These are phyloP conservation scores for Thyridium curvatum DNA, from an alignment of 2,329 filamentous ascomycete species.

Conservation along the genomic window DNA sequence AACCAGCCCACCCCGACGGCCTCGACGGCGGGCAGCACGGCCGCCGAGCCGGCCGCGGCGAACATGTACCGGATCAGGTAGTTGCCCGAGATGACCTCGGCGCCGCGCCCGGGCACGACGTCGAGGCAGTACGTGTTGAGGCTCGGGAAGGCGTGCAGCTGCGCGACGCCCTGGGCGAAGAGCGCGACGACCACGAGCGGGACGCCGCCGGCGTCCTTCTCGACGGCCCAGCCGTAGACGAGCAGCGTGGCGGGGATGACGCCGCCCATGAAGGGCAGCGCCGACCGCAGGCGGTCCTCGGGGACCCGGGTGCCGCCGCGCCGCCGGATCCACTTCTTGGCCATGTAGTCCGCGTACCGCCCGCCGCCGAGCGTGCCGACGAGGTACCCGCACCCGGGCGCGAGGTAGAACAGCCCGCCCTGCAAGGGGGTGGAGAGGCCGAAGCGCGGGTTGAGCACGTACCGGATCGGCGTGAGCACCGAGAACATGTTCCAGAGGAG, in stretches of 20 bases:
- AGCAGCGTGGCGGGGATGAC: constrained; percentile 60
- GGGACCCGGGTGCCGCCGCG: constrained; percentile 52
- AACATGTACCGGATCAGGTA: constrained; percentile 74
- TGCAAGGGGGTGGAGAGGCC: constrained; percentile 56
- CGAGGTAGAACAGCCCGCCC: constrained; percentile 63
- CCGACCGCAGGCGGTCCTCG: constrained; percentile 62
- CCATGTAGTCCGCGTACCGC: constrained; percentile 59
- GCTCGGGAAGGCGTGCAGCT: constrained; percentile 63
- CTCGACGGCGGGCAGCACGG: constrained; percentile 68
- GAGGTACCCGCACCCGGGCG: constrained; percentile 61
- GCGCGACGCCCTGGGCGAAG: constrained; percentile 63
- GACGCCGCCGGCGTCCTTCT: constrained; percentile 30
- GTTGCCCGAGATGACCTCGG: constrained; percentile 74
- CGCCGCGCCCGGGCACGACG: constrained; percentile 65
- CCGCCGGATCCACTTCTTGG: constrained; percentile 54
- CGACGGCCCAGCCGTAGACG: constrained; percentile 56
- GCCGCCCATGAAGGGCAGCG: constrained; percentile 52
- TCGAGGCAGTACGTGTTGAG: constrained; percentile 74
- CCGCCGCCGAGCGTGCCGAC: constrained; percentile 62
- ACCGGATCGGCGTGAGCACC: constrained; percentile 61
- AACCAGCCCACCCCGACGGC: constrained; percentile 77
- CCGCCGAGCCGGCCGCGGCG: constrained; percentile 63
- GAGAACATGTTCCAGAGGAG: constrained; percentile 70
- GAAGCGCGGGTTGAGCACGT: constrained; percentile 66
- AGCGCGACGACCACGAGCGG: constrained; percentile 56